Evolutionary conservation across 257 asterid genomes (phyloP).

Genomic region (Solanum verrucosum): DNA sequence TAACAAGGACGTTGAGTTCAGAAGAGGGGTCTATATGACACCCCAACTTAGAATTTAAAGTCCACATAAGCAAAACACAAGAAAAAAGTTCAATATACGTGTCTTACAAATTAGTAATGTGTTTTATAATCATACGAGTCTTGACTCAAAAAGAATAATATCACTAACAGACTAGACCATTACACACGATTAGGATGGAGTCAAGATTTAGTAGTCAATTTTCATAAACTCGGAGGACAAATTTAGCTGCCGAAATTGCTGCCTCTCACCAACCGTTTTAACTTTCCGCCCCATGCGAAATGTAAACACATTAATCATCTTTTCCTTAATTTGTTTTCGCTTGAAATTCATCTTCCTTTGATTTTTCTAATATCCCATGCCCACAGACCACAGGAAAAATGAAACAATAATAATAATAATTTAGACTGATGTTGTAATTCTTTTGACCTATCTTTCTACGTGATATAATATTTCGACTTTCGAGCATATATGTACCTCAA

Average conservation of each 20-base stretch:
- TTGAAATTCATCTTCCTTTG: not conserved
- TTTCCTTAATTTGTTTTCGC: not conserved
- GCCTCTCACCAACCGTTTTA: not conserved
- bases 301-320: not conserved
- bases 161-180: too few relatives aligned
- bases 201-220: not conserved
- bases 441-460: not conserved
- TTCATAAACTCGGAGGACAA: not conserved
- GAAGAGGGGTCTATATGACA: too few relatives aligned
- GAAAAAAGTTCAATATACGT: too few relatives aligned
- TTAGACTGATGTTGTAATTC: not conserved
- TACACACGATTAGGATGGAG: not conserved
- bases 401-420: not conserved
- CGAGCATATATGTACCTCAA: not conserved
- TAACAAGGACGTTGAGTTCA: too few relatives aligned
- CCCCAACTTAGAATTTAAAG: too few relatives aligned
- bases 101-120: too few relatives aligned
- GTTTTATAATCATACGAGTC: too few relatives aligned
- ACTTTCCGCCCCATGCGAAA: not conserved
- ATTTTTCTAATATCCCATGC: not conserved
- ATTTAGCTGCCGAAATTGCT: not conserved
- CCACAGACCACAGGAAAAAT: not conserved
- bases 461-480: not conserved
- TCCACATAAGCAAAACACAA: too few relatives aligned
- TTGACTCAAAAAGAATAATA: too few relatives aligned